A percentile compares a stretch with the other conserved stretches of the same genome.
These are phyloP conservation scores for Fusarium tupiense DNA, from an alignment of 2,329 filamentous ascomycete species.

Conservation along the genomic window DNA sequence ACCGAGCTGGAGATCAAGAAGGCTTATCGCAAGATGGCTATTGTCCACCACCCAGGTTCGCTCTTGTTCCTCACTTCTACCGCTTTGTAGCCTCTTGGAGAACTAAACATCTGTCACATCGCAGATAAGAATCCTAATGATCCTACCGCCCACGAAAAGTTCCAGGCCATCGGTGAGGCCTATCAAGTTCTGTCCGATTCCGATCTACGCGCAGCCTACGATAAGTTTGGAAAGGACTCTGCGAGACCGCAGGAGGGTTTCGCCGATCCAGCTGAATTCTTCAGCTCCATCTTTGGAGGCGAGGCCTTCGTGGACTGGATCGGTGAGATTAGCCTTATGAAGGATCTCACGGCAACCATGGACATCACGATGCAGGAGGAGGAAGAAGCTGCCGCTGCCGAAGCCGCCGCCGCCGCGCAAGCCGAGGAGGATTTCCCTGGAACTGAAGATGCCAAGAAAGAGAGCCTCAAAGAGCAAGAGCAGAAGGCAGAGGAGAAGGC, in stretches of 20 bases:
- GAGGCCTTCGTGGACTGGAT: slow-evolving; percentile 97
- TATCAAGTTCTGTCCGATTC: slow-evolving; percentile 87
- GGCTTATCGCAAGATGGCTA: slow-evolving; percentile 93
- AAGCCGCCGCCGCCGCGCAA: slow-evolving; percentile 61
- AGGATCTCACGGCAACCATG: slow-evolving; percentile 97
- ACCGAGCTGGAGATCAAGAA: slow-evolving; percentile 96
- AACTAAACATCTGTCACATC: slow-evolving; percentile 23
- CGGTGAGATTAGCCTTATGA: slow-evolving; percentile 98
- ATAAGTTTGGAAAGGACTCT: slow-evolving; percentile 96
- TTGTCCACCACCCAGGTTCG: slow-evolving; percentile 87
- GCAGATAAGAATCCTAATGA: slow-evolving; percentile 98
- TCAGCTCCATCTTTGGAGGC: slow-evolving; percentile 97
- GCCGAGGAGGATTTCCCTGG: slow-evolving; percentile 65
- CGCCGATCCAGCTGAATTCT: slow-evolving; percentile 96
- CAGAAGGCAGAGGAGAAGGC: slow-evolving; percentile 34
- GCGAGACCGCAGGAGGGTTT: slow-evolving; percentile 93
- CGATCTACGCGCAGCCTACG: slow-evolving; percentile 89
- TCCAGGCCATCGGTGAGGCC: slow-evolving; percentile 84
- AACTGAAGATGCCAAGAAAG: slow-evolving; percentile 65
- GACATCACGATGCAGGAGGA: slow-evolving; percentile 93
- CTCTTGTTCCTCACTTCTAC: neutral
- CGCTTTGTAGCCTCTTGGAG: neutral
- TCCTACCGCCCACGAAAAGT: slow-evolving; percentile 91
- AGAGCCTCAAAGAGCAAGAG: slow-evolving; percentile 59
- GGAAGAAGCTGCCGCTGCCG: slow-evolving; percentile 66